A percentile compares a stretch with the other conserved stretches of the same genome.
Evolutionary conservation across 1,139 yeast species (phyloP).

Genomic region (Zygosaccharomyces sapae): DNA sequence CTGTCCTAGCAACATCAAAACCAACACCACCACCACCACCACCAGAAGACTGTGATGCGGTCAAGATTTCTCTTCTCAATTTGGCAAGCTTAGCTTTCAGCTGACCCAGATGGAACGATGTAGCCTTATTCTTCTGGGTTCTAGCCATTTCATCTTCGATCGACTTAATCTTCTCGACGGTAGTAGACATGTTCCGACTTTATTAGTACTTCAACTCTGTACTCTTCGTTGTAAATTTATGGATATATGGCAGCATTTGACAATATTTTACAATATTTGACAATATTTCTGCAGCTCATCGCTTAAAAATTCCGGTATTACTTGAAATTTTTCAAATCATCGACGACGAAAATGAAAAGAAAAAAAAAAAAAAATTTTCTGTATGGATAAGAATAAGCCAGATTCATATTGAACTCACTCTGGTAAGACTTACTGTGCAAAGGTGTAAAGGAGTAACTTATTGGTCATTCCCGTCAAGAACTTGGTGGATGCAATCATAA

Average conservation of each 20-base stretch:
- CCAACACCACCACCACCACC: slow-evolving; percentile 89
- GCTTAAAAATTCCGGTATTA: slow-evolving; percentile 10
- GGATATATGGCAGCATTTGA: too few relatives aligned
- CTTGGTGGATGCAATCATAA: slow-evolving; percentile 1
- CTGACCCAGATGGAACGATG: slow-evolving; percentile 94
- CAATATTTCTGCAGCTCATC: slow-evolving; percentile 12
- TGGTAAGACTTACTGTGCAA: too few relatives aligned
- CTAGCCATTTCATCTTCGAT: slow-evolving; percentile 93
- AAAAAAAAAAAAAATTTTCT: too few relatives aligned
- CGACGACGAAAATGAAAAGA: slow-evolving; percentile 11
- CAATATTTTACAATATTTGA: not conserved
- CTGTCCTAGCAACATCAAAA: slow-evolving; percentile 96
- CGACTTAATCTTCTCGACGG: slow-evolving; percentile 84
- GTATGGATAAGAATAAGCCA: too few relatives aligned
- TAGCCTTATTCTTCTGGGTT: slow-evolving; percentile 94
- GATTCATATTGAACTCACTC: too few relatives aligned
- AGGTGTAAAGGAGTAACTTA: not conserved
- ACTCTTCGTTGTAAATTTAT: not conserved
- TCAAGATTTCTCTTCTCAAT: slow-evolving; percentile 81
- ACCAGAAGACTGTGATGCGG: slow-evolving; percentile 74
- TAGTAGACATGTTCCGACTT: slow-evolving; percentile 53
- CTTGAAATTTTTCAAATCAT: slow-evolving; percentile 4
- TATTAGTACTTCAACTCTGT: not conserved
- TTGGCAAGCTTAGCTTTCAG: slow-evolving; percentile 94
- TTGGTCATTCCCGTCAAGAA: not conserved